Evolutionary conservation across 345 rosid species (phyloP), one percentile per base, ranked within the genome.

Genomic region (Pistacia atlantica): DNA sequence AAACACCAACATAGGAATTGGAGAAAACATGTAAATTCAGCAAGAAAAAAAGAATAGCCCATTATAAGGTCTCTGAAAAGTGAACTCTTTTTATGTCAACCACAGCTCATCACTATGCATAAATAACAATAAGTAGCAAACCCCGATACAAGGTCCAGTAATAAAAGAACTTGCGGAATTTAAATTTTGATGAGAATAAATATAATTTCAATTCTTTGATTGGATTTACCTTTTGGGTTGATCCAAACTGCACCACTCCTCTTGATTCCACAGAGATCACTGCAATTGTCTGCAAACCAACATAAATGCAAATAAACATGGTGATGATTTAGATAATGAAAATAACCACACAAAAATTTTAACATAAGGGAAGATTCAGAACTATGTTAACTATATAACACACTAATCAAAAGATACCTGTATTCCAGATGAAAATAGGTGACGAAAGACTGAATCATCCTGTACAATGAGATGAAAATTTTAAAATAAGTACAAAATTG

Each of bases 161-260:
- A 5, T 4, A 20, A 22, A 37, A 38, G 51, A 65, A 38, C 51
- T n/a, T 65, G 45, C 5, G 4, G 3, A 16, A 13, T 7, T 71
- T 17, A 28, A 51, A 28, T 49, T 25, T 54, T 38, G 42, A 25
- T 55, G 17, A 63, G 13, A 12, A 10, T 10, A 51, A 69, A 70
- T 72, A 38, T 49, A 66, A 38, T 52, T 51, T 75, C 67, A 31
- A 45, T 33, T 73, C 31, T 59, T 54, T 61, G 45, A 13, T 3
- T 17, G 11, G 49, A 79, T 93, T 77, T 79, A 95, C 99, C 98
- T 92, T 91, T 63, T 75, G 80, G 73, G 80, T 81, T 65, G 99
- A 91, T 83, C 99, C 99, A 73, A 95, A 86, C 83, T 89, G 97
- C 67, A 92, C 51, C 64, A 95, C 97, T 60, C 97, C 97, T 46